Conservation (phyloP, 495 filamentous ascomycete species). For the Xylaria sp. region DNA sequence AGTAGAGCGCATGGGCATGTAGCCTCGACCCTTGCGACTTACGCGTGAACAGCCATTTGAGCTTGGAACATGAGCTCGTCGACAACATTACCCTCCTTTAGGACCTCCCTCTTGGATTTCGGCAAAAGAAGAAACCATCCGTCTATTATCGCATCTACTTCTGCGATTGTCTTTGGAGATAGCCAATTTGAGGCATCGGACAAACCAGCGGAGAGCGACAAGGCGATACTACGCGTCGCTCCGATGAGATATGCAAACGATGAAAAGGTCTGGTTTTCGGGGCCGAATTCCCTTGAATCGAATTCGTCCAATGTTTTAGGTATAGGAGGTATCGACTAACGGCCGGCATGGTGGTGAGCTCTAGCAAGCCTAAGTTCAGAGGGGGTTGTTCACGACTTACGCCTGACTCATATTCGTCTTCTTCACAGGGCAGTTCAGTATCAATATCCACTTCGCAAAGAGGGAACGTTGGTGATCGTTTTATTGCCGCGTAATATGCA, state of each 20-base stretch:
- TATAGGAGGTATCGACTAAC: constrained; percentile 59
- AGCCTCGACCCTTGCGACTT: constrained; percentile 5
- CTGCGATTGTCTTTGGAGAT: constrained; percentile 35
- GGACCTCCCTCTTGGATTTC: constrained; percentile 63
- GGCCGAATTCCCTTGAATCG: constrained; percentile 60
- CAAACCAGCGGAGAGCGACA: constrained; percentile 47
- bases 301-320: constrained; percentile 63
- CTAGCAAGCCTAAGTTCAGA: not conserved
- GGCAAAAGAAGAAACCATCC: constrained; percentile 73
- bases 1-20: not conserved
- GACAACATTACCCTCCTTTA: constrained; percentile 62
- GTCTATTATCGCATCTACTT: constrained; percentile 69
- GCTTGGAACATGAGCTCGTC: constrained; percentile 80
- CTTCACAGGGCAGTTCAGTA: constrained; percentile 67
- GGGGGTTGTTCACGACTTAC: constrained; percentile 39
- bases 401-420: constrained; percentile 60
- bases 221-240: constrained; percentile 66
- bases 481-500: constrained; percentile 46
- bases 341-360: not conserved
- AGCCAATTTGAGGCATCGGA: constrained; percentile 20
- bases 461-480: constrained; percentile 45
- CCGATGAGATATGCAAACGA: constrained; percentile 69
- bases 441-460: constrained; percentile 49
- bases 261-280: constrained; percentile 57
- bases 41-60: constrained; percentile 66